phyloP scores from a whole-genome alignment of 2,329 filamentous ascomycete genomes.

The Corynespora cassiicola region DNA sequence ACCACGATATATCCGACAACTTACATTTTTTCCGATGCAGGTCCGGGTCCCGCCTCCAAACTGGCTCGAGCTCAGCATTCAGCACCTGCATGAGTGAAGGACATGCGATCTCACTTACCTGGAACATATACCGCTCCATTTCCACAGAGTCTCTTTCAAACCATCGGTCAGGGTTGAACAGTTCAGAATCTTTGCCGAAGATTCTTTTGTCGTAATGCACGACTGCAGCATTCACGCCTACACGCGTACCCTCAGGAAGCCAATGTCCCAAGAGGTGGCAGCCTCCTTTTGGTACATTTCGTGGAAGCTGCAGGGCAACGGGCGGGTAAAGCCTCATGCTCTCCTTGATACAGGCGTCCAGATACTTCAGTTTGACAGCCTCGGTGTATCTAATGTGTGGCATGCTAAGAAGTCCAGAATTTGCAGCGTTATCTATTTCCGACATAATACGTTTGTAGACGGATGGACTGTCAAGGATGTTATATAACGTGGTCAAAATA shows the following conservation, averaged over 20 bases:
- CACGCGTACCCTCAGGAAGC: slow-evolving; percentile 45
- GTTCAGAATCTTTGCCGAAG: slow-evolving; percentile 48
- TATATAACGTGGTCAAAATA: no score
- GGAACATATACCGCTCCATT: slow-evolving; percentile 22
- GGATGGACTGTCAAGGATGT: no score
- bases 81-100: no score
- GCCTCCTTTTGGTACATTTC: slow-evolving; percentile 27
- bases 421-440: no score
- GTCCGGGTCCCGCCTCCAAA: slow-evolving; percentile 43
- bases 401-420: no score
- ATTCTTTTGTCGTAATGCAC: slow-evolving; percentile 48
- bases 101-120: no score
- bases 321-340: slow-evolving; percentile 49
- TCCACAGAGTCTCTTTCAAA: slow-evolving; percentile 38
- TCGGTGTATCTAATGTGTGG: slow-evolving; percentile 21
- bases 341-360: slow-evolving; percentile 54
- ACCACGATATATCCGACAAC: no score
- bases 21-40: slow-evolving; percentile 39
- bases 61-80: no score
- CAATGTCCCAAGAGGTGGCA: slow-evolving; percentile 19
- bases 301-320: slow-evolving; percentile 21
- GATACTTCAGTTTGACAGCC: slow-evolving; percentile 41
- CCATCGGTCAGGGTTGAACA: slow-evolving; percentile 56
- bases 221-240: slow-evolving; percentile 54
- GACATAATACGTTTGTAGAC: no score